phyloP scores from a whole-genome alignment of 2,329 filamentous ascomycete genomes.

The Chalaropsis thielavioides region DNA sequence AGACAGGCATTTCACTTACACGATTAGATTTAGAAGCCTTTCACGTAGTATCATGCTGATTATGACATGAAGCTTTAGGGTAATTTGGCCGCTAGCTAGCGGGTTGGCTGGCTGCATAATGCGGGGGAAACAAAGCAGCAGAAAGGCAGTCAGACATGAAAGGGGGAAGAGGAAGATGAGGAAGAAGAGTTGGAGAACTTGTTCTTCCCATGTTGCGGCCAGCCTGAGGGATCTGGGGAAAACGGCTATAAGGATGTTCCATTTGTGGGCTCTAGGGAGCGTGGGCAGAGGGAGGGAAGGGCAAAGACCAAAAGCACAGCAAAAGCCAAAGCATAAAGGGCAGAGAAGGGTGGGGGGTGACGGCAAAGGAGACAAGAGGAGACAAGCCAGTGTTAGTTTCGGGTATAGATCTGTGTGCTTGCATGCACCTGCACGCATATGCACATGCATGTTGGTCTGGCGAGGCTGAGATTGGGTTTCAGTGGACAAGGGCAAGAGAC shows the following conservation, averaged over 20 bases:
- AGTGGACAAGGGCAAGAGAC: background rate
- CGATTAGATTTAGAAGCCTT: background rate
- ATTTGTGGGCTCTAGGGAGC: background rate
- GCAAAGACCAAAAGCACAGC: background rate
- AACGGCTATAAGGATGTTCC: background rate
- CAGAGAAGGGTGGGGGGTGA: background rate
- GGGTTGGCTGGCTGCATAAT: background rate
- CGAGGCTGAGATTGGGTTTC: background rate
- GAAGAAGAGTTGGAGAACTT: background rate
- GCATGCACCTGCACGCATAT: background rate
- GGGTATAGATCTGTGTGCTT: background rate
- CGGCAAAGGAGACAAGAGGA: background rate
- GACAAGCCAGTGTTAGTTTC: background rate
- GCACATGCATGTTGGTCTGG: background rate
- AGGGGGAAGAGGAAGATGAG: background rate
- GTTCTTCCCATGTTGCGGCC: background rate
- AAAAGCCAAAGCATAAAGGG: no score
- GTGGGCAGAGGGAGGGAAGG: background rate
- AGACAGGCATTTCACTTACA: slow-evolving; percentile 1
- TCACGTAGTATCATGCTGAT: background rate
- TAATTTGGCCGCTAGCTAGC: background rate
- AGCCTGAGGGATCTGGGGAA: background rate
- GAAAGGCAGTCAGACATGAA: background rate
- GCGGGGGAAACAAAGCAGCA: background rate
- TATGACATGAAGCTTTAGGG: background rate